phyloP scores from a whole-genome alignment of 441 rosid genomes.

The Brassica balearica region DNA sequence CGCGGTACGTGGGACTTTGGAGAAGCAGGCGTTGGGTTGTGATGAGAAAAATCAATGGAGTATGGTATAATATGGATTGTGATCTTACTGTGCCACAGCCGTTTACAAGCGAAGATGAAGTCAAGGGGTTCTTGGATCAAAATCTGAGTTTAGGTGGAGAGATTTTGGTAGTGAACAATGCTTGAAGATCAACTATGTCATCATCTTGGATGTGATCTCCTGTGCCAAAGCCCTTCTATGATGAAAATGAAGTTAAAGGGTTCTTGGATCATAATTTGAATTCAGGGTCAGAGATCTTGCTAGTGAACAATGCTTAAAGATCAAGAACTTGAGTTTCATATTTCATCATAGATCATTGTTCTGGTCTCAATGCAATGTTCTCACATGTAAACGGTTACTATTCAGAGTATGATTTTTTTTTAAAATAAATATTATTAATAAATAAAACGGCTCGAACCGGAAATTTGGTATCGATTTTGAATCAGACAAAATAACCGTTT shows the following conservation, averaged over 20 bases:
- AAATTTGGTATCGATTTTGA: too few relatives aligned
- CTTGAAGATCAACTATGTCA: slow-evolving; percentile 44
- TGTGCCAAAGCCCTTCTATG: too few relatives aligned
- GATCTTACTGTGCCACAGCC: slow-evolving; percentile 60
- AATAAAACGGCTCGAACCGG: too few relatives aligned
- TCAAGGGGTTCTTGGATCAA: slow-evolving; percentile 64
- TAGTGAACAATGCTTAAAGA: slow-evolving; percentile 57
- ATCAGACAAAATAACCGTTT: too few relatives aligned
- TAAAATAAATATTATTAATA: too few relatives aligned
- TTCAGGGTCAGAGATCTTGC: slow-evolving; percentile 71
- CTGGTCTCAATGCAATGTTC: slow-evolving; percentile 1
- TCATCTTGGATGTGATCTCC: too few relatives aligned
- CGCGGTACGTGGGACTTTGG: slow-evolving; percentile 77
- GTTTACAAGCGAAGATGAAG: slow-evolving; percentile 54
- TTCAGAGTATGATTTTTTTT: too few relatives aligned
- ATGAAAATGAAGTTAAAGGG: slow-evolving; percentile 46
- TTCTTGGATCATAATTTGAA: slow-evolving; percentile 61
- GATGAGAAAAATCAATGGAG: slow-evolving; percentile 64
- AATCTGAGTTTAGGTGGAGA: slow-evolving; percentile 61
- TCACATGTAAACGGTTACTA: slow-evolving; percentile 19
- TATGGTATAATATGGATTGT: slow-evolving; percentile 91
- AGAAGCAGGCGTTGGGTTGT: slow-evolving; percentile 85
- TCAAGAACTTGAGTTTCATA: slow-evolving; percentile 44
- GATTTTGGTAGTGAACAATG: slow-evolving; percentile 72
- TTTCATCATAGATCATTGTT: slow-evolving; percentile 15